These are phyloP conservation scores for Agapanthus africanus DNA, from an alignment of 106 monocot genomes.

Conservation along the genomic window DNA sequence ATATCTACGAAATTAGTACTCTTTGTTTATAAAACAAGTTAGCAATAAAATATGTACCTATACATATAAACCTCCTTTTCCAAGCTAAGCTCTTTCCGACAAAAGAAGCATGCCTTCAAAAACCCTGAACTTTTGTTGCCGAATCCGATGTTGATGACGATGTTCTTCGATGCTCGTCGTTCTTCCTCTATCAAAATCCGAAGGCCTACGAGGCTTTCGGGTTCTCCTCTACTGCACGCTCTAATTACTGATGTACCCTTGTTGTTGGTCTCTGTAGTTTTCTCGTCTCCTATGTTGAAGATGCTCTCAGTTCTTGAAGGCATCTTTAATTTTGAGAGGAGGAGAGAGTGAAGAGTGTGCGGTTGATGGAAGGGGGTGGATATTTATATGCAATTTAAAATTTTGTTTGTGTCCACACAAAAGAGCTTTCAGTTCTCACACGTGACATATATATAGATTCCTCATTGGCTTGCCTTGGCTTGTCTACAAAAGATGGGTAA, in stretches of 20 bases:
- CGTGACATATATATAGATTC: not conserved
- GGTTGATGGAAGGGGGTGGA: conserved; percentile 2
- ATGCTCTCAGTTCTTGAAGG: no score
- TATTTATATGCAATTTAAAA: not conserved
- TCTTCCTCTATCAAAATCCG: conserved; percentile 30
- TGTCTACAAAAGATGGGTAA: not conserved
- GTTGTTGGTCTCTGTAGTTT: not conserved
- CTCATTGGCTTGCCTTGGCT: not conserved
- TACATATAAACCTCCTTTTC: conserved; percentile 61
- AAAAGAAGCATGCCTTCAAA: conserved; percentile 33
- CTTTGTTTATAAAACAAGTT: no score
- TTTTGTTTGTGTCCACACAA: not conserved
- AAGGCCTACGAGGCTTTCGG: conserved; percentile 31
- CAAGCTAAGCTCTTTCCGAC: conserved; percentile 34
- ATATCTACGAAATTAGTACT: no score
- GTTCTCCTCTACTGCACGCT: not conserved
- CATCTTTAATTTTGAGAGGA: conserved; percentile 13
- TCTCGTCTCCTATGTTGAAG: conserved; percentile 30
- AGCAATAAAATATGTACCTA: conserved; percentile 38
- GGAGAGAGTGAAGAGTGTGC: conserved; percentile 7
- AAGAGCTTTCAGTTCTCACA: not conserved
- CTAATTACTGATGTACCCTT: no score
- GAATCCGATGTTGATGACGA: no score
- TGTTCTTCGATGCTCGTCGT: conserved; percentile 10
- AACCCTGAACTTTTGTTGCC: no score